Conservation (phyloP, 768 basidiomycete species). For the Panellus pusillus region DNA sequence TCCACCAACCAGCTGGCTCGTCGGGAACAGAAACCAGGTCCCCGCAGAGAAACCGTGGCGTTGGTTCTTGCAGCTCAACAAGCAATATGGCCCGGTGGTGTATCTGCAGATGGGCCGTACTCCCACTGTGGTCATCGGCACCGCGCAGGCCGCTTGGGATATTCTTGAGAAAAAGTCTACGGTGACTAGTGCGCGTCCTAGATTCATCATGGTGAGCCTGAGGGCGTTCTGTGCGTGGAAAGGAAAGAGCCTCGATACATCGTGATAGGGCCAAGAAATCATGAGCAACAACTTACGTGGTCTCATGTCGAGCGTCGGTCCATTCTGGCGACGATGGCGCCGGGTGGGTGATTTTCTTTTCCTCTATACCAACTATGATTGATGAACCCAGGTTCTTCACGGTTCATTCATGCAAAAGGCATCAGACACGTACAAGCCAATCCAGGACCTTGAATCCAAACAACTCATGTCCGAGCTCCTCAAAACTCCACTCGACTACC, state of each 20-base stretch:
- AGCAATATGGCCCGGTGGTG: conserved; percentile 35
- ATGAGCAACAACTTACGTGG: conserved; percentile 47
- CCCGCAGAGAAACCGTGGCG: conserved; percentile 48
- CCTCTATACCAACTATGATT: not conserved
- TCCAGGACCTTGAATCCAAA: conserved; percentile 50
- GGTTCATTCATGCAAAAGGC: conserved; percentile 31
- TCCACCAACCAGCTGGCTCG: conserved; percentile 19
- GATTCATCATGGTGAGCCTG: conserved; percentile 45
- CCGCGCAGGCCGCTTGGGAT: conserved; percentile 47
- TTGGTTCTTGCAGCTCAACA: conserved; percentile 48
- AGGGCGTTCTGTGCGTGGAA: conserved; percentile 16
- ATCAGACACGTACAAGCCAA: conserved; percentile 40
- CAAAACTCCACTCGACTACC: conserved; percentile 34
- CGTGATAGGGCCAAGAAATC: conserved; percentile 39
- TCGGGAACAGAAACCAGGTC: conserved; percentile 48
- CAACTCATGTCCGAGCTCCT: conserved; percentile 42
- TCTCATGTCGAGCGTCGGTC: conserved; percentile 43
- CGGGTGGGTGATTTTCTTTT: conserved; percentile 30
- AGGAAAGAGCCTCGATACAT: not conserved
- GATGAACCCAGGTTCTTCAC: conserved; percentile 39
- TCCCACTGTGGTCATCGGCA: conserved; percentile 39
- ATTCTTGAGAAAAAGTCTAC: conserved; percentile 48
- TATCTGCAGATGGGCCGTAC: not conserved
- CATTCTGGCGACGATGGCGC: conserved; percentile 49
- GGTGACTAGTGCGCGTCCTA: conserved; percentile 48